phyloP scores from a whole-genome alignment of 495 filamentous ascomycete species.

The Aspergillus incahuasiensis region DNA sequence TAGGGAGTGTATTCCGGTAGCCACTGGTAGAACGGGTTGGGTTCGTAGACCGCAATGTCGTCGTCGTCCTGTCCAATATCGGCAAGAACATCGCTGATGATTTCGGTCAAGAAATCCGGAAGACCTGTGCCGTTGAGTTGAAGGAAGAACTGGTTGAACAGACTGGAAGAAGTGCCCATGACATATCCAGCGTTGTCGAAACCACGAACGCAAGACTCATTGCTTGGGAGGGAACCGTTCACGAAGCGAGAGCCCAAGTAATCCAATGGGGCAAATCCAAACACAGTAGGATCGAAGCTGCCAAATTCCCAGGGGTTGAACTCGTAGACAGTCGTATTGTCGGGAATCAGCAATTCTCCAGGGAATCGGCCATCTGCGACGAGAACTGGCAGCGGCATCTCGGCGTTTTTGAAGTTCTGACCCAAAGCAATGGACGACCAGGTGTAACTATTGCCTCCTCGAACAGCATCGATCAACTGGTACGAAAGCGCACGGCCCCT shows the following conservation, averaged over 20 bases:
- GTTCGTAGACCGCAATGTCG: conserved; percentile 75
- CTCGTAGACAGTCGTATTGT: conserved; percentile 76
- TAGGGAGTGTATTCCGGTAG: conserved; percentile 56
- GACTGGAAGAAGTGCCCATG: conserved; percentile 78
- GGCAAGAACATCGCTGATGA: conserved; percentile 48
- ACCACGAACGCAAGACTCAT: conserved; percentile 64
- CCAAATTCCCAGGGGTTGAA: conserved; percentile 87
- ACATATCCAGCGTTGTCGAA: conserved; percentile 85
- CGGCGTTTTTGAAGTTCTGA: conserved; percentile 57
- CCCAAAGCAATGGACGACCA: conserved; percentile 77
- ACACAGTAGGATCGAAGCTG: conserved; percentile 73
- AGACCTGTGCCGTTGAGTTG: conserved; percentile 47
- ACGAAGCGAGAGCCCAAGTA: conserved; percentile 78
- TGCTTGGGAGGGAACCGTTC: conserved; percentile 51
- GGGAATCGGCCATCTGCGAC: conserved; percentile 70
- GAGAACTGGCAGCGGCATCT: conserved; percentile 74
- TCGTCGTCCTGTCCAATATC: conserved; percentile 51
- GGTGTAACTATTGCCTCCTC: conserved; percentile 71
- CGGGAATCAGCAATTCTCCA: conserved; percentile 55
- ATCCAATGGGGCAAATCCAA: conserved; percentile 67
- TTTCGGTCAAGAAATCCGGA: conserved; percentile 47
- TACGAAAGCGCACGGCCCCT: conserved; percentile 64
- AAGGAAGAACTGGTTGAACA: conserved; percentile 76
- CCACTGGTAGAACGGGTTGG: conserved; percentile 79
- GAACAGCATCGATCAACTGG: conserved; percentile 69